Evolutionary conservation across 345 rosid genomes (phyloP).

Genomic region (Cardamine resedifolia): DNA sequence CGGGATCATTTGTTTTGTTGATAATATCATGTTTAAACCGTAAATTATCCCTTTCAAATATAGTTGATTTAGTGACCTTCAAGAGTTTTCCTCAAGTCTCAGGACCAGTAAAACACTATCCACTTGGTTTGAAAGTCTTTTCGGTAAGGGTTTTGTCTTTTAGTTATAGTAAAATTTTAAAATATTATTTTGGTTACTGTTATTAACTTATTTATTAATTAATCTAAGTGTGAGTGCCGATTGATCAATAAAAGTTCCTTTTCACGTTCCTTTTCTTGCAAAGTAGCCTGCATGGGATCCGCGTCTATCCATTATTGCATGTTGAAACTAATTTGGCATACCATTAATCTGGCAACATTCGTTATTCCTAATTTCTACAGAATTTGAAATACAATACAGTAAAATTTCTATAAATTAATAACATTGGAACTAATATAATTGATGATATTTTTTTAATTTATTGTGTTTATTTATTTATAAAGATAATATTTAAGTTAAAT

Average conservation of each 20-base stretch:
- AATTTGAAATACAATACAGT: neutral
- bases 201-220: neutral
- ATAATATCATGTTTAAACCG: too few species aligned
- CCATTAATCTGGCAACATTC: too few species aligned
- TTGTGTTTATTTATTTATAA: too few species aligned
- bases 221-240: slow-evolving; percentile 14
- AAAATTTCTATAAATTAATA: too few species aligned
- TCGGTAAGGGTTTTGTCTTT: neutral
- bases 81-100: too few species aligned
- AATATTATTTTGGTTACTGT: neutral
- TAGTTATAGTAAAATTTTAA: neutral
- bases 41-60: too few species aligned
- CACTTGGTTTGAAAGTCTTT: slow-evolving; percentile 15
- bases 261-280: slow-evolving; percentile 24
- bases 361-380: neutral
- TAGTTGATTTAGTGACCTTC: too few species aligned
- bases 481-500: too few species aligned
- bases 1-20: too few species aligned
- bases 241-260: slow-evolving; percentile 17
- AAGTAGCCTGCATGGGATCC: slow-evolving; percentile 33
- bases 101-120: too few species aligned
- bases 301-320: slow-evolving; percentile 33
- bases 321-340: neutral
- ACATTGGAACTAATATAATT: too few species aligned
- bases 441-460: too few species aligned